Percentiles rank a stretch among this genome's conserved stretches.
Evolutionary conservation across 345 rosid genomes (phyloP).

Genomic region (Salix purpurea): DNA sequence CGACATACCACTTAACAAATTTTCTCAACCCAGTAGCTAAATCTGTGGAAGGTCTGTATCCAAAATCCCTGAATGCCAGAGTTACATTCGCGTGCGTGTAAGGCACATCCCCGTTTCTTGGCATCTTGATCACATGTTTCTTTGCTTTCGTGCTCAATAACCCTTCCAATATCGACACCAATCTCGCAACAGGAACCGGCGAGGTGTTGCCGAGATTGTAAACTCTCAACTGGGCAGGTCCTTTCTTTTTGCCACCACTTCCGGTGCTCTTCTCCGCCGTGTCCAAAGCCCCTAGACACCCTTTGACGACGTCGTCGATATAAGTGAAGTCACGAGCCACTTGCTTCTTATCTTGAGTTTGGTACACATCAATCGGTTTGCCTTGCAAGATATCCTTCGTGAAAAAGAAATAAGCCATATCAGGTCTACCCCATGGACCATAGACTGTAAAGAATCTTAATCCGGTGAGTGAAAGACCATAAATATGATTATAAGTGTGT

Average conservation of each 20-base stretch:
- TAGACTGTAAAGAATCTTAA: constrained; percentile 25
- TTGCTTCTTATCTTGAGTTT: constrained; percentile 18
- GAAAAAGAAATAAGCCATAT: constrained; percentile 28
- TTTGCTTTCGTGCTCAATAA: constrained; percentile 19
- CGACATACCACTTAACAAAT: constrained; percentile 25
- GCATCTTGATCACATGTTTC: constrained; percentile 27
- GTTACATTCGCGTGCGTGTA: constrained; percentile 22
- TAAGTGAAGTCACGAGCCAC: constrained; percentile 31
- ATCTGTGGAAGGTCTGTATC: constrained; percentile 23
- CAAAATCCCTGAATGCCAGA: constrained; percentile 18
- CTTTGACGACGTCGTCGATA: constrained; percentile 24
- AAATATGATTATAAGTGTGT: constrained; percentile 26
- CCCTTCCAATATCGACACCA: constrained; percentile 20
- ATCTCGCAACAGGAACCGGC: constrained; percentile 20
- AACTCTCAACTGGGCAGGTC: constrained; percentile 21
- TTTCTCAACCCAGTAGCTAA: constrained; percentile 20
- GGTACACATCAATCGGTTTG: constrained; percentile 16
- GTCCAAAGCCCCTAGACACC: constrained; percentile 23
- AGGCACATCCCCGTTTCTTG: constrained; percentile 27
- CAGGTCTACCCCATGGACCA: constrained; percentile 30
- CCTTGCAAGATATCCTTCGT: constrained; percentile 23
- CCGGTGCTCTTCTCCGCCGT: constrained; percentile 30
- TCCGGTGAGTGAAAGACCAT: constrained; percentile 24
- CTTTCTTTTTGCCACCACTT: constrained; percentile 23
- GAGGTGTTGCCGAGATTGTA: constrained; percentile 27